Evolutionary conservation across 108 stramenopile species (phyloP).

Genomic region (Stephanodiscus minutulus): DNA sequence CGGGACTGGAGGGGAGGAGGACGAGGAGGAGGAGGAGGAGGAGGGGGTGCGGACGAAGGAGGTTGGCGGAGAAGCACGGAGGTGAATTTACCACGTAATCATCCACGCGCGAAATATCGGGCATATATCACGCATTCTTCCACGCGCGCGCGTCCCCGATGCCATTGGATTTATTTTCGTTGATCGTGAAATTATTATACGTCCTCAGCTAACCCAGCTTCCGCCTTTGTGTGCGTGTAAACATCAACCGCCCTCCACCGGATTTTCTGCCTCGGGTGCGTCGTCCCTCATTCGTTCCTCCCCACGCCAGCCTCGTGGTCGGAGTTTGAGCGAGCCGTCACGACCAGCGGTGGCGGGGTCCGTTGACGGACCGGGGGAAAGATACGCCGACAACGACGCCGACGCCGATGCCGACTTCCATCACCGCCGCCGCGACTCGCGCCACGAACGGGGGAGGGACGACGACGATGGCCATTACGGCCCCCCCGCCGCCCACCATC

Average conservation of each 20-base stretch:
- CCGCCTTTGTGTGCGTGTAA: neutral
- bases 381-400: neutral
- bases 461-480: constrained; percentile 5
- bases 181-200: neutral
- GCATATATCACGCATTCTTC: neutral
- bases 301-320: constrained; percentile 26
- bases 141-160: neutral
- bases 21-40: neutral
- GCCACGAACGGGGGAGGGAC: neutral
- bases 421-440: neutral
- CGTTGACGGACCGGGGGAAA: constrained; percentile 3
- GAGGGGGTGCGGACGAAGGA: neutral
- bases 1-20: neutral
- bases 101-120: neutral
- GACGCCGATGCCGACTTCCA: constrained; percentile 1
- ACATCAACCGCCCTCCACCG: neutral
- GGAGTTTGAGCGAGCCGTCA: constrained; percentile 12
- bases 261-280: neutral
- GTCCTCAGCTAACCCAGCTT: neutral
- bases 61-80: constrained; percentile 26
- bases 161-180: too few species aligned
- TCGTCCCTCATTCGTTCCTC: too few species aligned
- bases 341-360: constrained; percentile 2
- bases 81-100: constrained; percentile 50
- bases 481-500: constrained; percentile 7